Base-by-base conservation (phyloP, 331 rosid species). In the Dryas integrifolia region DNA sequence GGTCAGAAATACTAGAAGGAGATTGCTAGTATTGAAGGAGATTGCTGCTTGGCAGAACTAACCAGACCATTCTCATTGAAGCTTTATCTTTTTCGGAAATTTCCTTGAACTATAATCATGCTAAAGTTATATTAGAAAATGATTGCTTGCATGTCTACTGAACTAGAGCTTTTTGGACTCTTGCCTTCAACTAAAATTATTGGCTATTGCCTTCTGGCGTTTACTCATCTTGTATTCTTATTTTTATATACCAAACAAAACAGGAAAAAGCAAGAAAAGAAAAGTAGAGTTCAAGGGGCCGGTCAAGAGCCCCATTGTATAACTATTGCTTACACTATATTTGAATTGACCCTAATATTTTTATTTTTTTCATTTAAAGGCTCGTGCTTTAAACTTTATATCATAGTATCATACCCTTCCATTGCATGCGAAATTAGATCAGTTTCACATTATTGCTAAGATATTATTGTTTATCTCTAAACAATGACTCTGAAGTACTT, bases 341-440 rank as follows among this genome's bases (percentile, higher is more conserved):
- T 30, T 30, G 35, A 30, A 30, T 30, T 30, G 35, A 30, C 35
- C 35, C 35, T 30, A 30, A 30, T 30, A 0, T 30, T 1, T 30
- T 1, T 30, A 18, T 18, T 30, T 30, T 30, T 30, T 30, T 9
- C 1, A 56, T 24, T 44, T 58, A 30, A 72, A 58, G 18, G 30
- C 57, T 45, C 7, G 12, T 57, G 75, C 10, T 45, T 58, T 71
- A 41, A 43, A 70, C 64, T 9, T 70, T 65, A 56, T 2, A 43
- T 15, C 26, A 9, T 44, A 7, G 35, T 30, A 30, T 30, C 35
- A 30, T 30, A 30, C 35, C 44, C 63, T 18, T 41, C 49, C 63
- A 41, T 21, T 26, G 15, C 67, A 46, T 72, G 76, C 26, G 58
- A 71, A 30, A 3, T 71, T 45, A 14, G 46, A 45, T 30, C 35